Conservation (phyloP, 495 filamentous ascomycete genomes). For the Hypoxylon intermedium region DNA sequence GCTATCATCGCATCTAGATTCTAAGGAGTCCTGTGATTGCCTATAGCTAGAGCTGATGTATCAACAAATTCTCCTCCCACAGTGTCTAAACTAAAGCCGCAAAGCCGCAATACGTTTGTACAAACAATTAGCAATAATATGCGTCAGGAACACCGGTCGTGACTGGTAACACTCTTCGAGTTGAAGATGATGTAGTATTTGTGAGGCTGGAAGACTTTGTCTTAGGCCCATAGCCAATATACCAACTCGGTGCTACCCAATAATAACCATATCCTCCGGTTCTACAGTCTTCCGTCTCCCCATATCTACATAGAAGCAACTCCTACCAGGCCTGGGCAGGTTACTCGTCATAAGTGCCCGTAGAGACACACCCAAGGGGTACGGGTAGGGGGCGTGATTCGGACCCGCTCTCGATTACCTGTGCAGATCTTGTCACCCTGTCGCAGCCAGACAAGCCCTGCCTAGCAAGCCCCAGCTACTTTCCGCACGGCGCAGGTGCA, state of each 20-base stretch:
- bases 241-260: slow-evolving; percentile 32
- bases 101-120: slow-evolving; percentile 14
- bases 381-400: slow-evolving; percentile 26
- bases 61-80: slow-evolving; percentile 6
- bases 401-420: slow-evolving; percentile 41
- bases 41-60: slow-evolving; percentile 17
- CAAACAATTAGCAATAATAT: slow-evolving; percentile 12
- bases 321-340: slow-evolving; percentile 12
- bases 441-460: slow-evolving; percentile 39
- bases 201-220: slow-evolving; percentile 36
- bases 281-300: background rate
- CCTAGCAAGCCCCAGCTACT: slow-evolving; percentile 36
- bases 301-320: slow-evolving; percentile 10
- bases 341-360: slow-evolving; percentile 24
- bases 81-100: background rate
- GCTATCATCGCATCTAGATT: background rate
- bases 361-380: slow-evolving; percentile 36
- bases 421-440: slow-evolving; percentile 41
- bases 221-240: slow-evolving; percentile 37
- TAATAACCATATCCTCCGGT: slow-evolving; percentile 23
- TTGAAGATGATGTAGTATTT: slow-evolving; percentile 2
- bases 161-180: slow-evolving; percentile 31
- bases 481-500: slow-evolving; percentile 39
- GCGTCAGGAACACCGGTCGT: slow-evolving; percentile 30
- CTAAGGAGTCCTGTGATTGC: background rate